Evolutionary conservation across 805 yeast species (phyloP), one percentile per base, ranked within the genome.

Genomic region (Suhomyces sp.): DNA sequence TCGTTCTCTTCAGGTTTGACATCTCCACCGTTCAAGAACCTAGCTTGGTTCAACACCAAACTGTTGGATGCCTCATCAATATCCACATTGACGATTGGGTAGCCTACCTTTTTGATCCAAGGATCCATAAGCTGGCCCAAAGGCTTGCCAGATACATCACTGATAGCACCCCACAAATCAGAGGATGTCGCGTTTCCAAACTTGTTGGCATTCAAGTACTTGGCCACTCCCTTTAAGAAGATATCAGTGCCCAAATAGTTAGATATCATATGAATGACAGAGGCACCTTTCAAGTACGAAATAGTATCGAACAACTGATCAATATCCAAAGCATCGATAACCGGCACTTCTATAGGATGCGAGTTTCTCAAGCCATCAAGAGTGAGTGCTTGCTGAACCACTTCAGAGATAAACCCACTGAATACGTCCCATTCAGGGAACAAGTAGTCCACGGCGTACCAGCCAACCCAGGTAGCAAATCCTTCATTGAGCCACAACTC

Each of bases 401-500:
- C 73, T 33, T 75, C 78, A 26, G 83, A 72, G 17, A 81, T 79
- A 57, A 80, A 82, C 6, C 72, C 76, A 24, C 79, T 80, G 72
- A 87, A 87, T 17, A 86, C 85, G 61, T 87, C 84, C 96, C 96
- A 89, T 56, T 86, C 89, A 10, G 96, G 96, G 67, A 81, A 83
- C 60, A 88, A 78, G 57, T 79, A 69, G 63, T 87, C 85, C 50
- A 86, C 86, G 15, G 91, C 85, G 50, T 79, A 72, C 78, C 81
- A 86, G 3, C 90, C 88, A 65, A 87, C 87, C 85, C 89, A 89
- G 26, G 96, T 89, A 15, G 96, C 96, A 71, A 89, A 89, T 12
- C 96, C 94, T 71, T 89, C 96, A 65, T 89, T 89, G 56, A 89
- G 80, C 96, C 96, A 89, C 59, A 89, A 77, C 62, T 88, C 94